Percentiles rank a stretch among this genome's conserved stretches.
Evolutionary conservation across 192 early-diverging fungal species (phyloP).

Genomic region (Coemansia sp.): DNA sequence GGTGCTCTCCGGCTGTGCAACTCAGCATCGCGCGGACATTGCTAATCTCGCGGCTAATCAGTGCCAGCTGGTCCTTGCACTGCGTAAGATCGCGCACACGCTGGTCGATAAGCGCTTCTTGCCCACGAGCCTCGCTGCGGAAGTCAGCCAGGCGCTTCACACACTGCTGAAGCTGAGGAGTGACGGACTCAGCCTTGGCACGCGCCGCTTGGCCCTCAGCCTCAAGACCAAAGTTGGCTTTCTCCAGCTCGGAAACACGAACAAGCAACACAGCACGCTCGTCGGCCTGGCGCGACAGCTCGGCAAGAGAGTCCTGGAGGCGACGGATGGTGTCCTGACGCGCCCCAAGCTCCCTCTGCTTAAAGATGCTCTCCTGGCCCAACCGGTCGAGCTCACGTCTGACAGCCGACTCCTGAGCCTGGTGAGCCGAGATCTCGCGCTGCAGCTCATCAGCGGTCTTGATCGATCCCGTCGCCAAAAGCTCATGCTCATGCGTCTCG

Average conservation of each 20-base stretch:
- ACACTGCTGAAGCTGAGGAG: constrained; percentile 28
- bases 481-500: constrained; percentile 55
- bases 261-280: constrained; percentile 29
- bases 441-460: constrained; percentile 74
- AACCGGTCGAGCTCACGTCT: constrained; percentile 62
- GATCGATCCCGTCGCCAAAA: constrained; percentile 62
- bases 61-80: constrained; percentile 38
- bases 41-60: constrained; percentile 42
- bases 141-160: constrained; percentile 35
- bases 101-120: constrained; percentile 37
- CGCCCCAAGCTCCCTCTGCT: constrained; percentile 62
- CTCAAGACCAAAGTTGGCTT: constrained; percentile 9
- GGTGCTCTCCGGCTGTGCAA: constrained; percentile 24
- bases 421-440: constrained; percentile 59
- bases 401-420: constrained; percentile 43
- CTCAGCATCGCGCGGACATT: constrained; percentile 25
- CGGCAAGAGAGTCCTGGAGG: constrained; percentile 27
- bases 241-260: constrained; percentile 33
- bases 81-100: constrained; percentile 35
- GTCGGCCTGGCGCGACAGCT: constrained; percentile 35
- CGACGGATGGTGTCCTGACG: constrained; percentile 45
- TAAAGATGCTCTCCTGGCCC: constrained; percentile 57
- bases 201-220: constrained; percentile 21
- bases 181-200: constrained; percentile 21
- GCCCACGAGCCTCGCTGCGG: constrained; percentile 26